Base-by-base conservation (phyloP, 2,329 filamentous ascomycete species). In the Colletotrichum phormii region DNA sequence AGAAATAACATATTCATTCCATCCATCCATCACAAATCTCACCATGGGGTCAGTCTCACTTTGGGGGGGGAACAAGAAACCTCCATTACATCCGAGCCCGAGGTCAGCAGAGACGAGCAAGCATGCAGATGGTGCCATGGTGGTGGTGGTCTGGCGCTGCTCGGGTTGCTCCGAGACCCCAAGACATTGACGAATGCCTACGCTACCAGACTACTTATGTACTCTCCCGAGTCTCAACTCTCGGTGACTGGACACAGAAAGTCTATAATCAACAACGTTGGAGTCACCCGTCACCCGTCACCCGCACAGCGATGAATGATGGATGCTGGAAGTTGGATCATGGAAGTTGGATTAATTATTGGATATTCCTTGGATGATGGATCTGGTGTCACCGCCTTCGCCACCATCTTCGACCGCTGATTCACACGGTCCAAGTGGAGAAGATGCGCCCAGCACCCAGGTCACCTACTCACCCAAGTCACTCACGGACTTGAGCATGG, bases 361-460 rank as follows among this genome's bases (percentile, higher is more conserved):
- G 57, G 3, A 42, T 35, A 4, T 60, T 26, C 6, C 57, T 24
- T 31, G 57, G 55, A 8, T 42, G 15, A 42, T 42, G 37, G 37
- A 18, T 24, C 37, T 60, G 31, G 57, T 26, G 57, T 59, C 61
- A 64, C 61, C 61, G 61, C 61, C 49, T 37, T 7, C 54, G 42
- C 33, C 6, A 26, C 22, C 51, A 29, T 58, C 33, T 15, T 59
- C 18, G 63, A 42, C 53, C 31, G 63, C 53, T 46, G 24, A 46
- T 65, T 66, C 46, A 64, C 35, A 62, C 7, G 35, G n/a, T 35
- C n/a, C 46, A 26, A 35, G 61, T 24, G 31, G 60, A 62, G 42
- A 29, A 46, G 5, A 29, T 51, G 42, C 29, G 22, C 13, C 59
- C 26, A 53, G 22, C 6, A 42, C 57, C n/a, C 22, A 18, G 55